These are phyloP conservation scores for Ceratobasidium sp. DNA, from an alignment of 1,284 basidiomycete species.

Conservation along the genomic window DNA sequence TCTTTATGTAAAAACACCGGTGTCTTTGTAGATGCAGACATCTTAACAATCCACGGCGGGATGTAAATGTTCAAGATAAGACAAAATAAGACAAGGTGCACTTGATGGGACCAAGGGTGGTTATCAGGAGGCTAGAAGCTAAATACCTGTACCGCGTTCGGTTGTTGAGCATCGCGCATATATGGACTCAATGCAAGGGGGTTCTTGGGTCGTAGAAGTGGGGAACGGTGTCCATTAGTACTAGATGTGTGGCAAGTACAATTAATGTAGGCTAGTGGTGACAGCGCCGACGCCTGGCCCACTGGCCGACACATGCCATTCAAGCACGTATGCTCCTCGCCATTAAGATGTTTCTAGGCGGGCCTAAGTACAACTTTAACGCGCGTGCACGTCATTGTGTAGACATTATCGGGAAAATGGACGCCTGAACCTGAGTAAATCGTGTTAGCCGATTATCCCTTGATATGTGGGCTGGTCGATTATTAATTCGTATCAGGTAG, in stretches of 20 bases:
- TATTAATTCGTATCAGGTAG: not conserved
- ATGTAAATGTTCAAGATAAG: not conserved
- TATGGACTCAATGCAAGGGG: not conserved
- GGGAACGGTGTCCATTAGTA: not conserved
- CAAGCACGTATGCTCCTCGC: not conserved
- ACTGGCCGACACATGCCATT: not conserved
- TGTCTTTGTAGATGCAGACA: not conserved
- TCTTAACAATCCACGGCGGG: not conserved
- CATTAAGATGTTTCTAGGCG: not conserved
- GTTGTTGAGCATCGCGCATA: not conserved
- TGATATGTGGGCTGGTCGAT: not conserved
- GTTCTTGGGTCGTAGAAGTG: not conserved
- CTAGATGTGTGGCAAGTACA: not conserved
- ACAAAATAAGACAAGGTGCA: not conserved
- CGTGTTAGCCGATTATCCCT: not conserved
- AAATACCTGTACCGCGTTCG: not conserved
- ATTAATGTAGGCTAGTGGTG: not conserved
- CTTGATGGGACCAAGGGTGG: not conserved
- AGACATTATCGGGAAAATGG: constrained; percentile 1
- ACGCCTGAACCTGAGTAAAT: not conserved
- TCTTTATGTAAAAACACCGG: too few relatives aligned
- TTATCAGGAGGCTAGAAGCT: not conserved
- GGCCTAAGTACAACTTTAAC: not conserved
- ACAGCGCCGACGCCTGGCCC: not conserved
- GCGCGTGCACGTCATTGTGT: not conserved